Conservation (phyloP, 106 monocot genomes). For the Chionographis japonica region DNA sequence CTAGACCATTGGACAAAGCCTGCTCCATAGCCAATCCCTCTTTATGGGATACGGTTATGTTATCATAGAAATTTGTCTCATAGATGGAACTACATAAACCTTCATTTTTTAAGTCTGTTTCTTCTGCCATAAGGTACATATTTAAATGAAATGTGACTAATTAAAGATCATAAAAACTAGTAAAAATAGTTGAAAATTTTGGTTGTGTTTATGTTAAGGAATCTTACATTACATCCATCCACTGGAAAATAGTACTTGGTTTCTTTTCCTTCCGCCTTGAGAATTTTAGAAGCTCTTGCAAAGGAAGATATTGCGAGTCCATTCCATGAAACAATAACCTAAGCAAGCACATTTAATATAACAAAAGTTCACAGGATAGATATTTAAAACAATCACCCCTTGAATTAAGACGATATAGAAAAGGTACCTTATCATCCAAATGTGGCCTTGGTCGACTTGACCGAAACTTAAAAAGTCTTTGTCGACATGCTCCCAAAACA, state of each 20-base stretch:
- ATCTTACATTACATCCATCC: constrained; percentile 64
- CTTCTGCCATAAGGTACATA: too few species aligned
- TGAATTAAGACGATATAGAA: neutral
- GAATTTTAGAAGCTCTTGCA: constrained; percentile 83
- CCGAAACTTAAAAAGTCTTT: constrained; percentile 59
- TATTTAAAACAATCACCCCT: neutral
- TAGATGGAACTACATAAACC: too few species aligned
- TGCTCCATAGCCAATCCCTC: too few species aligned
- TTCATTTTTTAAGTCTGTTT: too few species aligned
- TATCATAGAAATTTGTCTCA: too few species aligned
- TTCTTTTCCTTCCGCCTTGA: constrained; percentile 50
- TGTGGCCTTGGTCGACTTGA: constrained; percentile 68
- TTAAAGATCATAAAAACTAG: neutral
- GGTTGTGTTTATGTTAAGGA: neutral
- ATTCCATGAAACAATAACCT: constrained; percentile 99
- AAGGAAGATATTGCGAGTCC: constrained; percentile 87
- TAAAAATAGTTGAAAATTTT: neutral
- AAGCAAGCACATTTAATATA: neutral
- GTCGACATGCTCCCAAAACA: constrained; percentile 48
- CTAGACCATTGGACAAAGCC: too few species aligned
- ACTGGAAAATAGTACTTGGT: constrained; percentile 72
- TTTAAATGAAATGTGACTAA: neutral
- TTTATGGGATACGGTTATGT: too few species aligned
- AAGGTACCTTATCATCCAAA: constrained; percentile 88
- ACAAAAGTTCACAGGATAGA: neutral